Percentiles rank a stretch among this genome's conserved stretches.
These are phyloP conservation scores for Mycosphaerella arachidis DNA, from an alignment of 2,329 filamentous ascomycete genomes.

Conservation along the genomic window DNA sequence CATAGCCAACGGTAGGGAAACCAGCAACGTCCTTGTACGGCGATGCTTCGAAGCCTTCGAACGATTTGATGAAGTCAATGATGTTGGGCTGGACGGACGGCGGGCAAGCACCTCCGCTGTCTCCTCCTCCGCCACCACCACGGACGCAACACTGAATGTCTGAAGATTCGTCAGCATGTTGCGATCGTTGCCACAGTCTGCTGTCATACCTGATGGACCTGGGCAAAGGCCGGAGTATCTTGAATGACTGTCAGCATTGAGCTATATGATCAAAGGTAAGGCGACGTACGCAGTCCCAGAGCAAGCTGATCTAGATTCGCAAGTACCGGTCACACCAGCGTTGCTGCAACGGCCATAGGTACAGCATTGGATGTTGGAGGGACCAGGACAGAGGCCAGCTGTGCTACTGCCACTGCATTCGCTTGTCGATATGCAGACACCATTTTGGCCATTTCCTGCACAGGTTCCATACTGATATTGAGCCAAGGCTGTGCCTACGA, in stretches of 20 bases:
- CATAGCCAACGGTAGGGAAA: constrained; percentile 8
- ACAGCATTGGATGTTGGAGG: constrained; percentile 9
- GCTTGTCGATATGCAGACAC: constrained; percentile 7
- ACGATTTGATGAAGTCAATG: constrained; percentile 13
- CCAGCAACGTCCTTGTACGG: constrained; percentile 10
- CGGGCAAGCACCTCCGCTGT: constrained; percentile 5
- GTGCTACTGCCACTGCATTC: constrained; percentile 3
- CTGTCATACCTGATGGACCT: not conserved
- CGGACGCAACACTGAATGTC: constrained; percentile 12
- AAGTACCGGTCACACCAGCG: constrained; percentile 5
- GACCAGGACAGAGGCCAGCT: constrained; percentile 8
- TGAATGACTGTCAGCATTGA: not conserved
- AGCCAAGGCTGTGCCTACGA: not conserved
- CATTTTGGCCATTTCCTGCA: constrained; percentile 9
- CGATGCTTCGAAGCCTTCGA: constrained; percentile 6
- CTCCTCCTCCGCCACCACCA: constrained; percentile 1
- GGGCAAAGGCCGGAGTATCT: constrained; percentile 10
- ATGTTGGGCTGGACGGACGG: constrained; percentile 5
- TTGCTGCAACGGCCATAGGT: constrained; percentile 8
- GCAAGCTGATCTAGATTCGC: constrained; percentile 9
- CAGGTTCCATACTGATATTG: constrained; percentile 11
- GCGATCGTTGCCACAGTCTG: not conserved
- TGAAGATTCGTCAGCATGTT: not conserved
- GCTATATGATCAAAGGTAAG: not conserved
- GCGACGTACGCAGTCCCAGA: constrained; percentile 1